Evolutionary conservation across 2,329 filamentous ascomycete genomes (phyloP), one percentile per base, ranked within the genome.

Genomic region (Scopulariopsis brevicaulis): DNA sequence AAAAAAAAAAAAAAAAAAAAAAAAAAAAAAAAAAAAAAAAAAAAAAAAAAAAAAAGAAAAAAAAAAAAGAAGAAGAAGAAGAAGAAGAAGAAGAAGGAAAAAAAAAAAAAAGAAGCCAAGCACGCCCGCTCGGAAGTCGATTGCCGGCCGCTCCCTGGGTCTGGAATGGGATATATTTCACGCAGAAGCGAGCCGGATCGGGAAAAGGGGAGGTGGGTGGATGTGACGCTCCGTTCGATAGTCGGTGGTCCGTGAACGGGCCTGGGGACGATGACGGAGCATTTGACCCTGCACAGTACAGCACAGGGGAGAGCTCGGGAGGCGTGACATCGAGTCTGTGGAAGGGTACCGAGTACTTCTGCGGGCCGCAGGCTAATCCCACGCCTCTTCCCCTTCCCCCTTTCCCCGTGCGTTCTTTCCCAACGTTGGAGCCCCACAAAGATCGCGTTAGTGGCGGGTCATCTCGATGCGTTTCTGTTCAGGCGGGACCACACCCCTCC

Each of bases 51-150:
- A n/a, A n/a, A n/a, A n/a, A n/a, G n/a, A n/a, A n/a, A n/a, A n/a
- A n/a, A n/a, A n/a, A n/a, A n/a, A n/a, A n/a, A n/a, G n/a, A n/a
- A n/a, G n/a, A n/a, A n/a, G n/a, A n/a, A n/a, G n/a, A n/a, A n/a
- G n/a, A n/a, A n/a, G n/a, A n/a, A n/a, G n/a, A n/a, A n/a, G 87
- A 0, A 70, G 28, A 32, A 32, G 4, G 28, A 32, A 32, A 32
- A 32, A 32, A 32, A 4, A 32, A 32, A 32, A 32, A n/a, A 46
- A 6, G 6, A 50, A 22, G 46, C 46, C 46, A 24, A 50, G 46
- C 20, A 11, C n/a, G 46, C 46, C 3, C 46, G 11, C 46, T 50
- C 46, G 46, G 46, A 50, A 24, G 22, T 50, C 20, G 46, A 50
- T 50, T 22, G 20, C 46, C 20, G 22, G 5, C 46, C 20, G 10